Percentiles rank a stretch among this genome's conserved stretches.
phyloP scores from a whole-genome alignment of 805 yeast species.

The Monosporozyma yasuniensis region DNA sequence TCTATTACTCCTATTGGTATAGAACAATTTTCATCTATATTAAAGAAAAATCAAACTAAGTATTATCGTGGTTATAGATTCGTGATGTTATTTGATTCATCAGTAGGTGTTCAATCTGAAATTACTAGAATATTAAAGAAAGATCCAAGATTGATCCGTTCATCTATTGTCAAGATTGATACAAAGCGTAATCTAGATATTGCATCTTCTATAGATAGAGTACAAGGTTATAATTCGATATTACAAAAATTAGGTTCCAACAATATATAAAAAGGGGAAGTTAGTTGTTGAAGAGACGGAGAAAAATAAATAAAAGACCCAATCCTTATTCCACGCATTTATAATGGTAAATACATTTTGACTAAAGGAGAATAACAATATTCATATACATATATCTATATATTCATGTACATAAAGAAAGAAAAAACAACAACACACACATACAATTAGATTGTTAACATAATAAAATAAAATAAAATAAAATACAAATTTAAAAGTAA shows the following conservation, averaged over 20 bases:
- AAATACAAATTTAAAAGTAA: not conserved
- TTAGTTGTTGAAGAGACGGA: not conserved
- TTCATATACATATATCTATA: not conserved
- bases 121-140: constrained; percentile 67
- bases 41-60: constrained; percentile 76
- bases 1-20: constrained; percentile 72
- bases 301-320: no score
- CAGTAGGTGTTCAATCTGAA: constrained; percentile 80
- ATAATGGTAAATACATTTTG: not conserved
- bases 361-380: not conserved
- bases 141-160: constrained; percentile 87
- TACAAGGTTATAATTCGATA: constrained; percentile 23
- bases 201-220: constrained; percentile 49
- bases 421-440: not conserved
- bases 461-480: not conserved
- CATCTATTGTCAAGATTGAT: constrained; percentile 59
- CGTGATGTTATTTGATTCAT: constrained; percentile 75
- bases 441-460: not conserved
- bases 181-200: constrained; percentile 44
- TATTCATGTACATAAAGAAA: not conserved
- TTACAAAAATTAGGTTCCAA: constrained; percentile 4
- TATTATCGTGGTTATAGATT: constrained; percentile 90
- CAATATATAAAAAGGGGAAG: not conserved
- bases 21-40: constrained; percentile 61
- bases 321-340: no score